Evolutionary conservation across 192 early-diverging fungal genomes (phyloP).

Genomic region (Coemansia sp.): DNA sequence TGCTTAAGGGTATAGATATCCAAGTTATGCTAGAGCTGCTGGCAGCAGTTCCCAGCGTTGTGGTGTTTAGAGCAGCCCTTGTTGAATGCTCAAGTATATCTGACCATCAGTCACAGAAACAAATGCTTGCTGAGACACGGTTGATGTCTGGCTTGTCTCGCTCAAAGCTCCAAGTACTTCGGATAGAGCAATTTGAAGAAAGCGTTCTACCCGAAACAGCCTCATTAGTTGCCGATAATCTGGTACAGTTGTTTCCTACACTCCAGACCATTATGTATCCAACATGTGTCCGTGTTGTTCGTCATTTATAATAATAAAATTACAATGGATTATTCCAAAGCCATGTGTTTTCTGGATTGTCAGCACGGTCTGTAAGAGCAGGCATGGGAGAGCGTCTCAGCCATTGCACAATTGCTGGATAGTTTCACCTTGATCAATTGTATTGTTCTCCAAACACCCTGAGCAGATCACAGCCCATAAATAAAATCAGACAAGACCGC

Average conservation of each 20-base stretch:
- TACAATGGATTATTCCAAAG: too few species aligned
- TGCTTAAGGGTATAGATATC: not conserved
- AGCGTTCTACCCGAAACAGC: not conserved
- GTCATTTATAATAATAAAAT: not conserved
- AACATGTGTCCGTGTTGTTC: not conserved
- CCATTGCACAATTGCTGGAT: not conserved
- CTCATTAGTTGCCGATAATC: not conserved
- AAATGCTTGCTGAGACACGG: not conserved
- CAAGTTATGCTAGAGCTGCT: not conserved
- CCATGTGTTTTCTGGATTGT: too few species aligned
- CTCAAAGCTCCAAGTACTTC: slow-evolving; percentile 1
- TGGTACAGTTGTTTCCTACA: not conserved
- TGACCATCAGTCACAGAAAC: not conserved
- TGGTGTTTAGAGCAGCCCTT: not conserved
- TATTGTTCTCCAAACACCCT: not conserved
- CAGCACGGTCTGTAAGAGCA: too few species aligned
- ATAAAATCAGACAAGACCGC: too few species aligned
- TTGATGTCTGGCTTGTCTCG: not conserved
- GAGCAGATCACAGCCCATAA: not conserved
- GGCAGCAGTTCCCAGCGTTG: not conserved
- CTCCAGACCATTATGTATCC: not conserved
- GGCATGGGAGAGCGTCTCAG: too few species aligned
- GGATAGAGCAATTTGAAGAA: not conserved
- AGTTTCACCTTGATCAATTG: not conserved
- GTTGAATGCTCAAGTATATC: not conserved